Conservation (phyloP, 129 eudicot species). For the Deinandra increscens region DNA sequence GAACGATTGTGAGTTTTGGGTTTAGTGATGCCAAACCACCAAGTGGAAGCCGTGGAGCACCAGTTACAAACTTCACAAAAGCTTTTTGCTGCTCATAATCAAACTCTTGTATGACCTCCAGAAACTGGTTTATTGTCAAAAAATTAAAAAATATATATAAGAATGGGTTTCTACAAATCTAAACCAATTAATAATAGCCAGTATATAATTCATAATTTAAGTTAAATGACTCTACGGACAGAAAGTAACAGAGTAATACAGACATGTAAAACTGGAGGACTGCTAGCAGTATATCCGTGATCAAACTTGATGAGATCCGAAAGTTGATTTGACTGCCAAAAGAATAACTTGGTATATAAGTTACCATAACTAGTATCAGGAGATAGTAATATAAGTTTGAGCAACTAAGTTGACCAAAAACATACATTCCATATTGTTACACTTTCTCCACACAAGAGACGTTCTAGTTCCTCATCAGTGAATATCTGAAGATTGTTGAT, state of each 20-base stretch:
- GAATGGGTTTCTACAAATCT: background rate
- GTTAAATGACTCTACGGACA: background rate
- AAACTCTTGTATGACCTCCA: slow-evolving; percentile 73
- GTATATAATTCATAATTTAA: background rate
- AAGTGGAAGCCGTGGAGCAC: slow-evolving; percentile 92
- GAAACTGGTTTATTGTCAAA: slow-evolving; percentile 43
- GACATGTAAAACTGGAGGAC: slow-evolving; percentile 77
- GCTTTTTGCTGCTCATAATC: slow-evolving; percentile 67
- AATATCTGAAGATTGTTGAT: slow-evolving; percentile 63
- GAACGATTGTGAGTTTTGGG: slow-evolving; percentile 90
- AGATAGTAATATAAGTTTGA: background rate
- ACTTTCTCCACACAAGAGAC: slow-evolving; percentile 82
- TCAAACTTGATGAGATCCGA: slow-evolving; percentile 86
- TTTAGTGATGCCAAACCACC: slow-evolving; percentile 94
- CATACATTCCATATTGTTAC: slow-evolving; percentile 72
- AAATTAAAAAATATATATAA: background rate
- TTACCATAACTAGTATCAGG: background rate
- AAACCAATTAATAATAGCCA: background rate
- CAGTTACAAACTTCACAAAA: slow-evolving; percentile 86
- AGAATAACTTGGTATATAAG: slow-evolving; percentile 20
- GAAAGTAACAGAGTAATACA: slow-evolving; percentile 18
- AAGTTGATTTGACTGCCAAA: slow-evolving; percentile 65
- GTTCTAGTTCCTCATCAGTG: slow-evolving; percentile 86
- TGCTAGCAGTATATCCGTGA: slow-evolving; percentile 93
- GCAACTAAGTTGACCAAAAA: slow-evolving; percentile 11